These are phyloP conservation scores for Globisporangium spinosum DNA, from an alignment of 352 stramenopile species.

Conservation along the genomic window DNA sequence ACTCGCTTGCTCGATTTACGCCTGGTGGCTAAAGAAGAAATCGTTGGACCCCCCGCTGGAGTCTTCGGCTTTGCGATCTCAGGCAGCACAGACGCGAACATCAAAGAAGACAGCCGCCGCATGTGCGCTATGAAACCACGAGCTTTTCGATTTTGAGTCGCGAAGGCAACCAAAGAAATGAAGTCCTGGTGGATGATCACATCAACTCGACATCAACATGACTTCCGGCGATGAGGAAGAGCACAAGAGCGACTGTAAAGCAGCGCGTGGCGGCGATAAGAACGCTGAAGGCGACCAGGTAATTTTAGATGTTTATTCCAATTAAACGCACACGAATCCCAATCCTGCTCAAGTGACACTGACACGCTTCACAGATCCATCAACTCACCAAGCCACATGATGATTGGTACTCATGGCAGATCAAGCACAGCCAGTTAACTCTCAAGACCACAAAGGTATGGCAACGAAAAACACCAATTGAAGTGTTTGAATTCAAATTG, in stretches of 20 bases:
- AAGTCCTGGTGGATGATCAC: background rate
- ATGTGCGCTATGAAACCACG: background rate
- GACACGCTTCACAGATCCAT: background rate
- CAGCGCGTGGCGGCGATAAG: background rate
- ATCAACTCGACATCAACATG: background rate
- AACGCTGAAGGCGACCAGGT: background rate
- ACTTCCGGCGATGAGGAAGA: background rate
- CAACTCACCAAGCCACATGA: background rate
- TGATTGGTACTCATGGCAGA: background rate
- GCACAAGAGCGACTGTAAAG: background rate
- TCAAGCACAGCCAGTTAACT: background rate
- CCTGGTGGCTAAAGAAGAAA: background rate
- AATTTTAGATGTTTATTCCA: background rate
- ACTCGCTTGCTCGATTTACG: slow-evolving; percentile 6
- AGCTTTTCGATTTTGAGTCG: background rate
- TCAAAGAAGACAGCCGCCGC: background rate
- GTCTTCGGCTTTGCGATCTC: slow-evolving; percentile 19
- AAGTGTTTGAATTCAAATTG: background rate
- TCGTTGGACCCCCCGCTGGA: background rate
- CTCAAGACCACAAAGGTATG: background rate
- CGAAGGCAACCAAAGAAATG: background rate
- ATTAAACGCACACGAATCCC: background rate
- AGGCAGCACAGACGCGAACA: slow-evolving; percentile 26
- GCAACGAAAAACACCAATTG: background rate
- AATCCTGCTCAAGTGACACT: background rate